These are phyloP conservation scores for Pleurotus citrinopileatus DNA, from an alignment of 768 basidiomycete species.

Conservation along the genomic window DNA sequence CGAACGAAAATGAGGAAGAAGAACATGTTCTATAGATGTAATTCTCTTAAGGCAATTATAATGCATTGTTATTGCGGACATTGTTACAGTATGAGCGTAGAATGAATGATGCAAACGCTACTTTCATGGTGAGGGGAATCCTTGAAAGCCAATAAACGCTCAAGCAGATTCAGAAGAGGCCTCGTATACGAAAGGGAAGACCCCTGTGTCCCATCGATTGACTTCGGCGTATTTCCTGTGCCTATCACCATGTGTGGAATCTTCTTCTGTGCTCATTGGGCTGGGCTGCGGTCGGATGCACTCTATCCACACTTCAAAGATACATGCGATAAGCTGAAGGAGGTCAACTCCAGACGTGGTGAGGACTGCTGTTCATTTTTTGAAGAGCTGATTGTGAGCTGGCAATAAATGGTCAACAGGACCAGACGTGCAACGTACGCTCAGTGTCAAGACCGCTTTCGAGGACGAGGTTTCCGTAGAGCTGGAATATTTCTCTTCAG, in stretches of 20 bases:
- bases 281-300: constrained; percentile 13
- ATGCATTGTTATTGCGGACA: not conserved
- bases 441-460: constrained; percentile 16
- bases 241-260: constrained; percentile 64
- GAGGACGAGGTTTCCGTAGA: constrained; percentile 14
- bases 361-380: constrained; percentile 14
- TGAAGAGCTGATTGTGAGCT: not conserved
- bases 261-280: constrained; percentile 41
- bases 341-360: constrained; percentile 62
- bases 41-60: not conserved
- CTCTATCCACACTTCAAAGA: constrained; percentile 20
- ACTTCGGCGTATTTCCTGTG: not conserved
- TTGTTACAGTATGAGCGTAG: not conserved
- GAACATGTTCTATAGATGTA: constrained; percentile 4
- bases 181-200: no score
- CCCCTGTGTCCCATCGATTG: no score
- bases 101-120: not conserved
- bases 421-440: constrained; percentile 56
- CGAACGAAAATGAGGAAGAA: constrained; percentile 8
- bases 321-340: constrained; percentile 33
- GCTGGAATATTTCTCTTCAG: constrained; percentile 69
- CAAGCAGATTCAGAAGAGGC: no score
- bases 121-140: no score
- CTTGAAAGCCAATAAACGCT: no score
- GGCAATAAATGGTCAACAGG: constrained; percentile 39